Evolutionary conservation across 2,329 filamentous ascomycete genomes (phyloP), one percentile per base, ranked within the genome.

Genomic region (Chaetomiaceae sp.): DNA sequence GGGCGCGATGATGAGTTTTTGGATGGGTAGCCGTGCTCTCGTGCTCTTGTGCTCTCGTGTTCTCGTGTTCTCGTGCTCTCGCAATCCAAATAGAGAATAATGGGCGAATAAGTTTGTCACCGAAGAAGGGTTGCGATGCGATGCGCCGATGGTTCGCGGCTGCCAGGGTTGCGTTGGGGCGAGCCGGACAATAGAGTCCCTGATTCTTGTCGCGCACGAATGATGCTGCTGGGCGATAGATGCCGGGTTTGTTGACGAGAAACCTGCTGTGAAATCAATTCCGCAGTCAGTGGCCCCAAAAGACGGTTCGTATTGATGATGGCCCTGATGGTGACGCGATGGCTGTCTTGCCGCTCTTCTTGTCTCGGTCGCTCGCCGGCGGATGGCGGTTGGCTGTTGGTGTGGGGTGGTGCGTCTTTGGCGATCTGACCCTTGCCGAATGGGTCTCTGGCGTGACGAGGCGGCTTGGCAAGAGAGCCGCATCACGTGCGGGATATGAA

Each of bases 381-480:
- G 51, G 51, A 49, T 59, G 59, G 51, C 38, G 51, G 48, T 51
- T 38, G 43, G 41, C 23, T 52, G 40, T 48, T 51, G 55, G 53
- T 61, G 58, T 55, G 57, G 57, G 57, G 51, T 46, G 47, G 16
- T n/a, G n/a, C n/a, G n/a, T 45, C 46, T 44, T 56, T 54, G 43
- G 54, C 41, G 48, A 55, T 50, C 48, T 41, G 27, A 55, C 54
- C 57, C 57, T 53, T 59, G 58, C n/a, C 45, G 2, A 41, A 10
- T 38, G 32, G 38, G 36, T 23, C 33, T 9, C 36, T 21, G 46
- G 48, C 38, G 30, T 23, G 33, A 27, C 18, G 29, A 27, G 30
- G 48, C 30, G 36, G 33, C 48, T 54, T 54, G 54, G 49, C 55
- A 49, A 14, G 40, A 18, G 47, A 61, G 57, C 57, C 53, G 51